phyloP scores from a whole-genome alignment of 768 basidiomycete genomes.

The Gloeopeniophorella convolvens region DNA sequence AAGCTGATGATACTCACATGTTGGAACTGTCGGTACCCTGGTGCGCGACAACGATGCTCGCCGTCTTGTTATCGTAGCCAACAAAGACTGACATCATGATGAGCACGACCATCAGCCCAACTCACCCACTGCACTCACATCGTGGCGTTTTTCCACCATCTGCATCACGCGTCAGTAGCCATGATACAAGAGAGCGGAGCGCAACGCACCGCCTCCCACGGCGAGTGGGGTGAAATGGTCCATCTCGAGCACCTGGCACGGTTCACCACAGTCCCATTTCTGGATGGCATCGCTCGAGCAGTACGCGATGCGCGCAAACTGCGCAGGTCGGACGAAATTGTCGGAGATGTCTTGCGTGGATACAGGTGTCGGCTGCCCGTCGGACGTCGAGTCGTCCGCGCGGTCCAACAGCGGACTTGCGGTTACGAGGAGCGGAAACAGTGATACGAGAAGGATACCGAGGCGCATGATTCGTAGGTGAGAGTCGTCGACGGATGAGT shows the following conservation, averaged over 20 bases:
- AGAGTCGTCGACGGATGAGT: too few relatives aligned
- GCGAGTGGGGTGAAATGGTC: slow-evolving; percentile 25
- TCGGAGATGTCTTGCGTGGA: neutral
- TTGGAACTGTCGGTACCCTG: slow-evolving; percentile 34
- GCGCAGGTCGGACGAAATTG: slow-evolving; percentile 28
- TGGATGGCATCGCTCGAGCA: slow-evolving; percentile 30
- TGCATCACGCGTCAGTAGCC: slow-evolving; percentile 7
- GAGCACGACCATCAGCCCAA: too few relatives aligned
- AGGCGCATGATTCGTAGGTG: too few relatives aligned
- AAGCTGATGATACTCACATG: slow-evolving; percentile 23
- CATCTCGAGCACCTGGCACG: slow-evolving; percentile 28
- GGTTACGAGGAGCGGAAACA: neutral
- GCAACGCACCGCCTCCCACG: slow-evolving; percentile 33
- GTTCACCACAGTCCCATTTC: slow-evolving; percentile 30
- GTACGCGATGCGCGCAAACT: slow-evolving; percentile 34
- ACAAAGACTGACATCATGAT: slow-evolving; percentile 28
- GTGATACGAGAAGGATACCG: neutral
- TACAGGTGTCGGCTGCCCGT: neutral
- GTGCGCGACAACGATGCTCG: slow-evolving; percentile 37
- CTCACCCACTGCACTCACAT: too few relatives aligned
- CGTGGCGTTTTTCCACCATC: slow-evolving; percentile 28
- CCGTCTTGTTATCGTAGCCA: slow-evolving; percentile 30
- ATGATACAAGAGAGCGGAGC: neutral
- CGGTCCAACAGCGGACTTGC: neutral
- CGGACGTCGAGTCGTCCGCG: neutral